A percentile compares a stretch with the other conserved stretches of the same genome.
Evolutionary conservation across 768 basidiomycete species (phyloP).

Genomic region (Lanmaoa pseudosensibilis): DNA sequence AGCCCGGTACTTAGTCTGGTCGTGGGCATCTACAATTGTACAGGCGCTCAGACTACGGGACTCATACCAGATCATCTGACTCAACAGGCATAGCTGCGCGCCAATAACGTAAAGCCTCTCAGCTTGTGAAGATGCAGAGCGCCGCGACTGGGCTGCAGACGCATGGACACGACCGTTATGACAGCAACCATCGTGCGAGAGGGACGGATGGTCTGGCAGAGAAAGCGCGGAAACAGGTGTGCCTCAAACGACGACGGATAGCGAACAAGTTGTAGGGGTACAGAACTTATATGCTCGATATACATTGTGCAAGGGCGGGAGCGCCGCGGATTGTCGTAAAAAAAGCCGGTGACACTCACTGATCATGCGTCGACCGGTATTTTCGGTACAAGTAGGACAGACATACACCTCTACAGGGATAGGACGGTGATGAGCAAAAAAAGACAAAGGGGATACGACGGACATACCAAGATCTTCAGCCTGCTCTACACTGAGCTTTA

Average conservation of each 20-base stretch:
- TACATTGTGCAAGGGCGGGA: conserved; percentile 33
- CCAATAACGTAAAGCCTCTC: conserved; percentile 36
- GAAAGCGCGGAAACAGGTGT: conserved; percentile 29
- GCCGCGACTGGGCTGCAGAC: conserved; percentile 21
- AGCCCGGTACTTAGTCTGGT: conserved; percentile 15
- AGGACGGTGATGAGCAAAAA: conserved; percentile 16
- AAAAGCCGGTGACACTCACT: conserved; percentile 65
- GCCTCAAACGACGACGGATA: conserved; percentile 35
- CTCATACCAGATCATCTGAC: conserved; percentile 38
- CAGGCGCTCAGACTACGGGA: conserved; percentile 32
- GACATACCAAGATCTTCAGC: conserved; percentile 80
- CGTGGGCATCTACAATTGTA: conserved; percentile 25
- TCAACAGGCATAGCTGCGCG: conserved; percentile 37
- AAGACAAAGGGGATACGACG: neutral
- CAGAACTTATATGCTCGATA: conserved; percentile 38
- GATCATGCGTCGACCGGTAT: conserved; percentile 63
- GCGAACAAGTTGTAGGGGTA: conserved; percentile 37
- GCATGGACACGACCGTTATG: conserved; percentile 35
- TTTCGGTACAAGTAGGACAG: conserved; percentile 54
- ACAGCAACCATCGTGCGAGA: conserved; percentile 32
- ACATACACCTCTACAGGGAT: conserved; percentile 54
- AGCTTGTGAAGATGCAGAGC: conserved; percentile 34
- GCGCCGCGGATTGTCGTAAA: conserved; percentile 29
- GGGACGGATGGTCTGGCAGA: conserved; percentile 35
- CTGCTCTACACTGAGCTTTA: conserved; percentile 57